These are phyloP conservation scores for Arthroderma sp. DNA, from an alignment of 2,329 filamentous ascomycete species.

Conservation along the genomic window DNA sequence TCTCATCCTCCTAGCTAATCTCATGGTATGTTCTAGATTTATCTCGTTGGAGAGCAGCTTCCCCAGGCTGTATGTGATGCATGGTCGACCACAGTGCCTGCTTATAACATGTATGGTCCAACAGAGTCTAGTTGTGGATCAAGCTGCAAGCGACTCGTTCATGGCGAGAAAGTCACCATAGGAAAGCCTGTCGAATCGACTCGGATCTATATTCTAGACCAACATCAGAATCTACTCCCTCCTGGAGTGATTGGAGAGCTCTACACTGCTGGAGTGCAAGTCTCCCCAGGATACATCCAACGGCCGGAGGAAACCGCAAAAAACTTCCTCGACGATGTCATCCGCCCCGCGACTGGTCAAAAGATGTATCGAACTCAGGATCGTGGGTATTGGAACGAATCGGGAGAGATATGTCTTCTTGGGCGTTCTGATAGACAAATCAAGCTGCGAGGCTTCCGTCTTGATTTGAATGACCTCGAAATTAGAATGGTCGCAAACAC, in stretches of 20 bases:
- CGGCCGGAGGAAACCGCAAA: slow-evolving; percentile 65
- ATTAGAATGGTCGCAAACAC: not conserved
- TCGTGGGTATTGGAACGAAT: not conserved
- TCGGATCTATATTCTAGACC: slow-evolving; percentile 61
- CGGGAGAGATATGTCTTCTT: not conserved
- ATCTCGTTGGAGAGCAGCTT: not conserved
- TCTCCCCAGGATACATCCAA: slow-evolving; percentile 68
- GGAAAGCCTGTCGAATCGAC: slow-evolving; percentile 56
- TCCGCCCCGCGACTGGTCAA: slow-evolving; percentile 13
- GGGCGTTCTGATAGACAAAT: not conserved
- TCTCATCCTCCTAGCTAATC: too few relatives aligned
- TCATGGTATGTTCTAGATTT: not conserved
- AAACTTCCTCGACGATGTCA: slow-evolving; percentile 53
- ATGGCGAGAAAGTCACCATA: slow-evolving; percentile 46
- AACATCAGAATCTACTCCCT: slow-evolving; percentile 52
- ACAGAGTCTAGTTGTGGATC: slow-evolving; percentile 20
- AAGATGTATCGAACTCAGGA: not conserved
- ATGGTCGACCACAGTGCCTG: not conserved
- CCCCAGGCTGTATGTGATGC: not conserved
- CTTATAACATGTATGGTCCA: slow-evolving; percentile 8
- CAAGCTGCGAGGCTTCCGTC: not conserved
- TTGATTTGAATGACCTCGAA: not conserved
- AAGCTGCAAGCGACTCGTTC: slow-evolving; percentile 34
- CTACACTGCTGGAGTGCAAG: slow-evolving; percentile 59
- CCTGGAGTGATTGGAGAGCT: slow-evolving; percentile 57